Evolutionary conservation across 2,329 filamentous ascomycete species (phyloP).

Genomic region (Aschersonia sp.): DNA sequence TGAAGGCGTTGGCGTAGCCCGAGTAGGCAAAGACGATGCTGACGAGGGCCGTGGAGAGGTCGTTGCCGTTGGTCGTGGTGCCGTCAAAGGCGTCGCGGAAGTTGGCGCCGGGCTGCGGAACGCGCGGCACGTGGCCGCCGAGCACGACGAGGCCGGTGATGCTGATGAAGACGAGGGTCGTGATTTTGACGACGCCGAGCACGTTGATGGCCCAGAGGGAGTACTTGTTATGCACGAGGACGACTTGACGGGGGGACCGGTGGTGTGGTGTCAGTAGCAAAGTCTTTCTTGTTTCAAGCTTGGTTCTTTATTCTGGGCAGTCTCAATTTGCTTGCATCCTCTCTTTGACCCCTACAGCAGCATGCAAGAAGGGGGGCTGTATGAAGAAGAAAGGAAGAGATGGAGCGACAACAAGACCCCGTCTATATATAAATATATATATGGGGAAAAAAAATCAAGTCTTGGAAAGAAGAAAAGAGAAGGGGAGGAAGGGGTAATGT

Average conservation of each 20-base stretch:
- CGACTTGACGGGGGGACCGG: constrained; percentile 8
- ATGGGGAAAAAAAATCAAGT: not conserved
- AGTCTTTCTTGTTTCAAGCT: too few species aligned
- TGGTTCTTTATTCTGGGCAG: too few species aligned
- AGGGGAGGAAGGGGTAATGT: not conserved
- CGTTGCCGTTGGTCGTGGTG: constrained; percentile 19
- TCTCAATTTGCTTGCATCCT: too few species aligned
- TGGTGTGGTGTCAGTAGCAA: not conserved
- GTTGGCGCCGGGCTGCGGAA: constrained; percentile 19
- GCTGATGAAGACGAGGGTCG: constrained; percentile 46
- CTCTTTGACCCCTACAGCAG: too few species aligned
- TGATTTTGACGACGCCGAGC: constrained; percentile 43
- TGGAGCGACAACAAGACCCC: too few species aligned
- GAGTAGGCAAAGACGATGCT: constrained; percentile 44
- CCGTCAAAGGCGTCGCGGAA: constrained; percentile 21
- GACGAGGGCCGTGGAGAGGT: constrained; percentile 31
- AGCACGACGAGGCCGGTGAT: constrained; percentile 49
- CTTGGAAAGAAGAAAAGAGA: not conserved
- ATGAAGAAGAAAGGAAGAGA: too few species aligned
- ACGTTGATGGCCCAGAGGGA: constrained; percentile 40
- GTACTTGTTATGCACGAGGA: constrained; percentile 39
- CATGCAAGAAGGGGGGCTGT: too few species aligned
- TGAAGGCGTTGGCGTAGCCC: constrained; percentile 45
- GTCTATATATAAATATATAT: not conserved
- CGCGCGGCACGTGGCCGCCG: constrained; percentile 16